Percentiles rank a stretch among this genome's conserved stretches.
Evolutionary conservation across 441 rosid genomes (phyloP).

Genomic region (Geranium incanum): DNA sequence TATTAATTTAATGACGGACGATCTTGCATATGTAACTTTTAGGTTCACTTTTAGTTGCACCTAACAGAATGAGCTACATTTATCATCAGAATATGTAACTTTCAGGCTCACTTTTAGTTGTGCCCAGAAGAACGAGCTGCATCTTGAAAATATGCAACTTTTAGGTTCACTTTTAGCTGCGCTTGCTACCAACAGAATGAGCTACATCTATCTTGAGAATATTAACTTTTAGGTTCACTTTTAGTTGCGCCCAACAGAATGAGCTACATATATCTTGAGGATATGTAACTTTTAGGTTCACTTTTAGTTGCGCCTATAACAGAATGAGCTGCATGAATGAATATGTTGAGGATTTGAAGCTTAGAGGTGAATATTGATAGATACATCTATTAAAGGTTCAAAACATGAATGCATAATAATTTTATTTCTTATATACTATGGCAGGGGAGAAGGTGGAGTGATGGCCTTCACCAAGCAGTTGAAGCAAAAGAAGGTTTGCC

Average conservation of each 20-base stretch:
- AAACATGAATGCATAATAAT: not conserved
- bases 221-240: not conserved
- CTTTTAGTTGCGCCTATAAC: not conserved
- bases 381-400: not conserved
- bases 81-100: conserved; percentile 1
- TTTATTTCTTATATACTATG: conserved; percentile 13
- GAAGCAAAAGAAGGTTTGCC: conserved; percentile 97
- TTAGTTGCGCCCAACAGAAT: not conserved
- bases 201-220: conserved; percentile 1
- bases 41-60: not conserved
- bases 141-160: conserved; percentile 1
- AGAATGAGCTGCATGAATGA: not conserved
- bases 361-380: conserved; percentile 2
- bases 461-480: conserved; percentile 99
- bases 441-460: conserved; percentile 98
- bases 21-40: not conserved
- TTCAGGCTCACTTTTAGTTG: not conserved
- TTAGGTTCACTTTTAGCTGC: not conserved
- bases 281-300: not conserved
- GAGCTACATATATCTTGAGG: conserved; percentile 3
- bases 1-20: not conserved
- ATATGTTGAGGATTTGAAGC: conserved; percentile 6
- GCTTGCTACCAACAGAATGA: not conserved
- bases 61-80: not conserved
- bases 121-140: not conserved